phyloP scores from a whole-genome alignment of 331 rosid genomes.

The Rosa hybrid region DNA sequence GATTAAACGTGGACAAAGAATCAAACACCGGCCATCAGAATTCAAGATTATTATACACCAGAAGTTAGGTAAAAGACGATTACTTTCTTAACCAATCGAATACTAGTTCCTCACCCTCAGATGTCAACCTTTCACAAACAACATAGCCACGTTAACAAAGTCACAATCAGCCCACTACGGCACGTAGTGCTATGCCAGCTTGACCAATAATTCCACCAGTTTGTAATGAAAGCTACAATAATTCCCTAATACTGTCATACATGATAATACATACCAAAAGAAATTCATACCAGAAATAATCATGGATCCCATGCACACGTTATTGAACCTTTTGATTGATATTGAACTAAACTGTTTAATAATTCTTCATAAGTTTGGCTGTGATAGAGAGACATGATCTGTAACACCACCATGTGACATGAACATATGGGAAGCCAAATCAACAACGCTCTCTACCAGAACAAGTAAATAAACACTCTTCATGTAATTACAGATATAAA shows the following conservation, averaged over 20 bases:
- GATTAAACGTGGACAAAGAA: not conserved
- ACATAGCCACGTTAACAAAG: not conserved
- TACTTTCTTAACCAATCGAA: not conserved
- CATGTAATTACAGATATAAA: conserved; percentile 38
- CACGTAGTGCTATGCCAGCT: conserved; percentile 6
- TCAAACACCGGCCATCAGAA: not conserved
- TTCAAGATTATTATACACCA: not conserved
- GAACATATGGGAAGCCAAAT: conserved; percentile 12
- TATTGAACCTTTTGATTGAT: not conserved
- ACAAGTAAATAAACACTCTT: conserved; percentile 25
- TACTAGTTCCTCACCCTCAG: not conserved
- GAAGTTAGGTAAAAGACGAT: not conserved
- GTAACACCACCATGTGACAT: not conserved
- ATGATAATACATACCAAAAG: not conserved
- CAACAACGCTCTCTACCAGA: conserved; percentile 15
- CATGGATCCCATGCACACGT: conserved; percentile 22
- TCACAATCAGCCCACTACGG: not conserved
- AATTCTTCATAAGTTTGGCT: not conserved
- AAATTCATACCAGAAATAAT: not conserved
- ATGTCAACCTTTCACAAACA: not conserved
- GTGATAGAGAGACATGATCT: not conserved
- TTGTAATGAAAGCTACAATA: not conserved
- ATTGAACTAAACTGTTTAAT: not conserved
- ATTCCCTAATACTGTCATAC: not conserved
- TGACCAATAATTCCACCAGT: not conserved